Evolutionary conservation across 2,329 filamentous ascomycete genomes (phyloP).

Genomic region (Alternaria angustiovoidea): DNA sequence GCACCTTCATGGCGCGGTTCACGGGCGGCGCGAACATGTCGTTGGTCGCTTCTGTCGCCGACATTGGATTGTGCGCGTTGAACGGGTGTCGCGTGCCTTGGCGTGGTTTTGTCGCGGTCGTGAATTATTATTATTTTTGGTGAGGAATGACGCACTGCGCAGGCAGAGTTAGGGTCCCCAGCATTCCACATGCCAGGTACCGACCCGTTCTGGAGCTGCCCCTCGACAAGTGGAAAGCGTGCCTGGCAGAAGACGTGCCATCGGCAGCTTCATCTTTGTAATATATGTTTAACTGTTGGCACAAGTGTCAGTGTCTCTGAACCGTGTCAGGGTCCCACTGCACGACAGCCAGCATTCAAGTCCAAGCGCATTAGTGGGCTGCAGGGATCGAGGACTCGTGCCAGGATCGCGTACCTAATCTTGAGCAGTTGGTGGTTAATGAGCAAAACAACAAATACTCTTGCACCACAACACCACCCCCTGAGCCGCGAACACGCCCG

Average conservation of each 20-base stretch:
- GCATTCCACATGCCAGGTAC: constrained; percentile 6
- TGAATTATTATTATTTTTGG: constrained; percentile 6
- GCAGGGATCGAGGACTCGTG: constrained; percentile 17
- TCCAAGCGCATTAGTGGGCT: constrained; percentile 9
- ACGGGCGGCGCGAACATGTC: constrained; percentile 79
- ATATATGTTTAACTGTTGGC: background rate
- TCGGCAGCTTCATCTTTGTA: background rate
- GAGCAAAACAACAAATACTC: constrained; percentile 29
- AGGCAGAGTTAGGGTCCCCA: constrained; percentile 7
- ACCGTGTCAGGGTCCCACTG: constrained; percentile 12
- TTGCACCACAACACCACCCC: constrained; percentile 31
- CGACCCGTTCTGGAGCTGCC: background rate
- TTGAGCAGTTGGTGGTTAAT: constrained; percentile 29
- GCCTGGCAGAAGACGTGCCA: background rate
- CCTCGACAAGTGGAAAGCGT: background rate
- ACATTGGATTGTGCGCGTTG: constrained; percentile 35
- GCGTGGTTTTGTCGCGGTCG: constrained; percentile 2
- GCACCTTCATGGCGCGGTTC: constrained; percentile 77
- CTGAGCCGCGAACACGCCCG: constrained; percentile 24
- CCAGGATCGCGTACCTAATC: constrained; percentile 40
- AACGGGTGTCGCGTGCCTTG: background rate
- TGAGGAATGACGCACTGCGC: constrained; percentile 12
- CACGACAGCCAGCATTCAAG: constrained; percentile 7
- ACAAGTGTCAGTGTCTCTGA: background rate
- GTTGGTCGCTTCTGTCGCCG: constrained; percentile 38